phyloP scores from a whole-genome alignment of 179 eudicot genomes.

The Carnegiea gigantea region DNA sequence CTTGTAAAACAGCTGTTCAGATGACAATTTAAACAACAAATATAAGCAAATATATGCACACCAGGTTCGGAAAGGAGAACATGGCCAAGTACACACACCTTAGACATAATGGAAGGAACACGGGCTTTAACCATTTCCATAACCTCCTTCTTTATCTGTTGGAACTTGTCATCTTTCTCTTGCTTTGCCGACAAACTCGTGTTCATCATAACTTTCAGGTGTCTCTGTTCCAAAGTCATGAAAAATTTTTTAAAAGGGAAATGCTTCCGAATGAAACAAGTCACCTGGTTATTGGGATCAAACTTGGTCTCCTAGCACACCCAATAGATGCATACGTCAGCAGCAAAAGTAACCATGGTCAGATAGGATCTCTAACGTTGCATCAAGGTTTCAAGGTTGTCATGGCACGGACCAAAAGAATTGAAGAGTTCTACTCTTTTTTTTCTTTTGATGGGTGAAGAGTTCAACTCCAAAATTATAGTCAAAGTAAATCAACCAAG shows the following conservation, averaged over 20 bases:
- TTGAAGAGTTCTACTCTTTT: neutral
- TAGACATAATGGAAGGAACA: conserved; percentile 53
- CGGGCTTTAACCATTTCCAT: conserved; percentile 67
- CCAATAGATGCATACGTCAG: neutral
- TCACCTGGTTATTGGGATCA: conserved; percentile 4
- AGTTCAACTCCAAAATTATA: neutral
- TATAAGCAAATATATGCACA: neutral
- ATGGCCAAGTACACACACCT: conserved; percentile 40
- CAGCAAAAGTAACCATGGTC: no score
- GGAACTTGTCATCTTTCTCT: conserved; percentile 84
- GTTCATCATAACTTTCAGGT: conserved; percentile 67
- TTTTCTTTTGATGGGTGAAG: no score
- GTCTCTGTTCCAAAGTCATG: conserved; percentile 48
- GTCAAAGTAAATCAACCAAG: neutral
- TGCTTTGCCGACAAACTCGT: conserved; percentile 74
- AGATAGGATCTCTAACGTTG: neutral
- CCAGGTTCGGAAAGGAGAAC: neutral
- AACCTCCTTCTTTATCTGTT: conserved; percentile 76
- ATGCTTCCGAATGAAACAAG: neutral
- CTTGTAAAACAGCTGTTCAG: neutral
- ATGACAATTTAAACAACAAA: neutral
- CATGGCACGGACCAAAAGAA: neutral
- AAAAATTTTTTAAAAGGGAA: conserved; percentile 7
- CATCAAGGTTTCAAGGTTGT: neutral
- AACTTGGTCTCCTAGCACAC: conserved; percentile 3